Conservation (phyloP, 116 monocot species). For the Dioscorea cayenensis region DNA sequence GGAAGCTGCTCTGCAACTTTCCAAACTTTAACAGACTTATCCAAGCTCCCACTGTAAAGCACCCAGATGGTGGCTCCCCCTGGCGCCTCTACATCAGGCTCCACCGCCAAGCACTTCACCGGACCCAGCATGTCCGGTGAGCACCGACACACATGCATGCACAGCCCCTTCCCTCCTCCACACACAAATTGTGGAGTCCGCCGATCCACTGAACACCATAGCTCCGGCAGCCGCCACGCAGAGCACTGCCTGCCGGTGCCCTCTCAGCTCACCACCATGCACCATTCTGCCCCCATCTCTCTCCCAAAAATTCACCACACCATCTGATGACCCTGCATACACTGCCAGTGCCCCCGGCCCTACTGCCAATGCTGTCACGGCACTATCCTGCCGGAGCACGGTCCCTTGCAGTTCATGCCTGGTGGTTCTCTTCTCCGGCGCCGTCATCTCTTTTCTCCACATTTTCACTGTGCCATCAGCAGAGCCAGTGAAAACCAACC, state of each 20-base stretch:
- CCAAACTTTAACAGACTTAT: neutral
- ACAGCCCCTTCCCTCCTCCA: neutral
- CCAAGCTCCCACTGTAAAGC: neutral
- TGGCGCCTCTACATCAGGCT: neutral
- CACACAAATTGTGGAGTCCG: neutral
- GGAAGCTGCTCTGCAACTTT: neutral
- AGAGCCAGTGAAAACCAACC: constrained; percentile 38
- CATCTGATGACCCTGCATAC: constrained; percentile 52
- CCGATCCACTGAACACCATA: neutral
- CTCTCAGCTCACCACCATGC: constrained; percentile 32
- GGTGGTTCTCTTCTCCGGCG: neutral
- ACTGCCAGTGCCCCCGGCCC: constrained; percentile 12
- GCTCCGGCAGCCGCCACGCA: neutral
- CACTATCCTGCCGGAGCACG: constrained; percentile 34
- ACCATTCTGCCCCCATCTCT: neutral
- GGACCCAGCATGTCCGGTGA: neutral
- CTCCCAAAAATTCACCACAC: constrained; percentile 43
- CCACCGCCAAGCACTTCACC: neutral
- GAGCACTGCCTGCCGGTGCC: neutral
- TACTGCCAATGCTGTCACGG: constrained; percentile 55
- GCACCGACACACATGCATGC: neutral
- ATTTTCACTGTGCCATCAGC: constrained; percentile 60
- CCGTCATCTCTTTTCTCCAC: constrained; percentile 32
- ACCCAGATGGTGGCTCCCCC: neutral
- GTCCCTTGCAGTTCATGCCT: constrained; percentile 18